Conservation (phyloP, 202 grass and related monocot species). For the Brachypodium distachyon region DNA sequence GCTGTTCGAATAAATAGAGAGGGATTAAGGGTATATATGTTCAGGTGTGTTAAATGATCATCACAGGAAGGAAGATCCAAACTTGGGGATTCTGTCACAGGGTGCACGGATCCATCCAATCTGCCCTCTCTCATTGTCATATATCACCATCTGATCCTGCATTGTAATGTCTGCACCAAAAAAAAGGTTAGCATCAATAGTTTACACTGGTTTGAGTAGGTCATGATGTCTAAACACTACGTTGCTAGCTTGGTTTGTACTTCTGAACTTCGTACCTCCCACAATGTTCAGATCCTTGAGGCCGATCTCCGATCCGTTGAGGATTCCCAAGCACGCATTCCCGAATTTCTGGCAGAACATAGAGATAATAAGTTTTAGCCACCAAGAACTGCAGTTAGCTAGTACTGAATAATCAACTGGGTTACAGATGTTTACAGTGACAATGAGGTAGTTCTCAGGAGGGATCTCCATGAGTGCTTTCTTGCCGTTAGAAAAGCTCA, state of each 20-base stretch:
- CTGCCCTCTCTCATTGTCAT: slow-evolving; percentile 89
- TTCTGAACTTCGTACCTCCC: slow-evolving; percentile 63
- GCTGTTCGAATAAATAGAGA: slow-evolving; percentile 79
- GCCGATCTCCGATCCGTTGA: slow-evolving; percentile 76
- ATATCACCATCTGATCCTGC: slow-evolving; percentile 90
- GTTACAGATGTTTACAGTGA: slow-evolving; percentile 54
- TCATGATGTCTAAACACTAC: neutral
- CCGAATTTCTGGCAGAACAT: slow-evolving; percentile 61
- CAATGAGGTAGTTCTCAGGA: slow-evolving; percentile 92
- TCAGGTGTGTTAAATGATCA: slow-evolving; percentile 63
- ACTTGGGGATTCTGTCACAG: slow-evolving; percentile 90
- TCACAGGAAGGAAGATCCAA: slow-evolving; percentile 61
- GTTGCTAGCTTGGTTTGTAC: too few relatives aligned
- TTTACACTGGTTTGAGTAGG: neutral
- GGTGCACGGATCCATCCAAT: slow-evolving; percentile 85
- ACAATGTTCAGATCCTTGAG: slow-evolving; percentile 73
- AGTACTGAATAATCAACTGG: slow-evolving; percentile 3
- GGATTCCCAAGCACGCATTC: slow-evolving; percentile 92
- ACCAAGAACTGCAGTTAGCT: neutral
- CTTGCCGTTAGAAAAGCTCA: slow-evolving; percentile 69
- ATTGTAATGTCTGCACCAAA: slow-evolving; percentile 62
- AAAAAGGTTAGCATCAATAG: neutral
- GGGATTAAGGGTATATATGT: slow-evolving; percentile 48
- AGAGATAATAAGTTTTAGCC: slow-evolving; percentile 13
- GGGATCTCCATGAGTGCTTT: slow-evolving; percentile 65